These are phyloP conservation scores for Cystobasidium slooffiae DNA, from an alignment of 1,284 basidiomycete species.

Conservation along the genomic window DNA sequence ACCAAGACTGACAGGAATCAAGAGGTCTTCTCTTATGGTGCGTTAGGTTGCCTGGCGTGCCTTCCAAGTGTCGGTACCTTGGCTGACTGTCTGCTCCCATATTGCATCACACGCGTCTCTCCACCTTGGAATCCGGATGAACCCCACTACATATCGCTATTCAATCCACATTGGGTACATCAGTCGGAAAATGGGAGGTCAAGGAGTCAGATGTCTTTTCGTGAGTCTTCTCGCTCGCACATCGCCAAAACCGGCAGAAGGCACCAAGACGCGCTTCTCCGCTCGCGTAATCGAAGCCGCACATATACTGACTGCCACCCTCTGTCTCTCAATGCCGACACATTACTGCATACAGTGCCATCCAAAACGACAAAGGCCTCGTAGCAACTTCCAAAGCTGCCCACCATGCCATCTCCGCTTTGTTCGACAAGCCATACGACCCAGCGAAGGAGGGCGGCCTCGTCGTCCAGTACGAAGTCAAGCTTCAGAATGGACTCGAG, in stretches of 20 bases:
- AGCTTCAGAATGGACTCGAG: constrained; percentile 98
- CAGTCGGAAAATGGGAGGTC: constrained; percentile 89
- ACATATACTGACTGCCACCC: background rate
- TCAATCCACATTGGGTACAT: background rate
- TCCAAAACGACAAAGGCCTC: constrained; percentile 83
- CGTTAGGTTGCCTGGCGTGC: constrained; percentile 18
- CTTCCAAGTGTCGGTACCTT: background rate
- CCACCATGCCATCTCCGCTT: constrained; percentile 96
- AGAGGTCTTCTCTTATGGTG: constrained; percentile 42
- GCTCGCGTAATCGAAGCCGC: no score
- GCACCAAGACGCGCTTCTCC: constrained; percentile 1
- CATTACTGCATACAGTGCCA: constrained; percentile 51
- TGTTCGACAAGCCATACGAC: constrained; percentile 77
- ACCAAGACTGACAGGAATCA: constrained; percentile 67
- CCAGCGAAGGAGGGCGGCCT: constrained; percentile 80
- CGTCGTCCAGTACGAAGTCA: constrained; percentile 98
- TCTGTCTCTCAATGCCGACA: background rate
- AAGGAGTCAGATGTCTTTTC: constrained; percentile 80
- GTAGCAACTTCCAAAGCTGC: constrained; percentile 74
- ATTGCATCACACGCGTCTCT: background rate
- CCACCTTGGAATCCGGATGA: background rate
- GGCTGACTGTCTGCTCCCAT: background rate
- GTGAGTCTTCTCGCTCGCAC: constrained; percentile 14
- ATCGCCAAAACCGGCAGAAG: background rate
- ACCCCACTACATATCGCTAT: background rate